Evolutionary conservation across 2,329 filamentous ascomycete genomes (phyloP), one percentile per base, ranked within the genome.

Genomic region (Blumeria hordei): DNA sequence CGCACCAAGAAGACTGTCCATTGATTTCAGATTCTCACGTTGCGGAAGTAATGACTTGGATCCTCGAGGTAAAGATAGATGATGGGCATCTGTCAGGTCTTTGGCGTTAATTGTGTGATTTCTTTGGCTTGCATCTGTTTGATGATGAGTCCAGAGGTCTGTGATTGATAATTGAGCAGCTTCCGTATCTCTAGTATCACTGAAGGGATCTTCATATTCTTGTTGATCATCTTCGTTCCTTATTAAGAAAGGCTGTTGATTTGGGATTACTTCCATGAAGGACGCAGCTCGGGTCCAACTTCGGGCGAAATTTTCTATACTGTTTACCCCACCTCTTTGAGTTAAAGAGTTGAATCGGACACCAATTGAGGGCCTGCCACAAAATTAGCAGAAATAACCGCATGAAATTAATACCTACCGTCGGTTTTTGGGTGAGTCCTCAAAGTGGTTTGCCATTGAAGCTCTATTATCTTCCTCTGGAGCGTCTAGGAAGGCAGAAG

Each of bases 241-340:
- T n/a, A 80, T 75, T 54, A 85, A 72, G 65, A 94, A 87, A 36
- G 85, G 82, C 12, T 81, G 80, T 14, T 81, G 78, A 55, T 85
- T 81, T 5, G 87, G 86, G 36, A 92, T 81, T 61, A 94, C 85
- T 67, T 95, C 88, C 59, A 80, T 77, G 67, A 96, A 96, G 56
- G 76, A 82, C 32, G 88, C 87, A 39, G 90, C 90, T 66, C 90
- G 81, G 68, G 90, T 86, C 84, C 88, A 94, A 62, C 86, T 94
- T 58, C 84, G 78, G 47, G 88, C 85, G 66, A 96, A 96, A 63
- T 88, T 94, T 64, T 92, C 83, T 62, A 96, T 84, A 67, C 85
- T 93, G 71, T 96, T 96, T 58, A 88, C 83, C 53, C 90, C 90
- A 59, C 90, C 92, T 51, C 85, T 81, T 58, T 94, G 81, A 60